These are phyloP conservation scores for Chamaecrista fasciculata DNA, from an alignment of 306 rosid genomes.

Conservation along the genomic window DNA sequence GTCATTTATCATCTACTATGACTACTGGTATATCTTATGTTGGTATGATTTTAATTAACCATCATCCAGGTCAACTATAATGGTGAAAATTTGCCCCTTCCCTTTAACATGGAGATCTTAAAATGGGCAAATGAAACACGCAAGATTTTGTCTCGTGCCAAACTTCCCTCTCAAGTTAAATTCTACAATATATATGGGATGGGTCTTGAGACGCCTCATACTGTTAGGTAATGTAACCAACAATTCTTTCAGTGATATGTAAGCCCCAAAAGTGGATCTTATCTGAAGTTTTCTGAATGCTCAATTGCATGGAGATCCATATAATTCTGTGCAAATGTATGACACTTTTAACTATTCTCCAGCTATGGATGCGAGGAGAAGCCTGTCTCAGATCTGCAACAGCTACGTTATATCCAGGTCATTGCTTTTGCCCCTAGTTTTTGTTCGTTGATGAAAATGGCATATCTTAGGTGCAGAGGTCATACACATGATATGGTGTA, in stretches of 20 bases:
- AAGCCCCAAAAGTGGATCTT: slow-evolving; percentile 5
- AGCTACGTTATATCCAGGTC: slow-evolving; percentile 64
- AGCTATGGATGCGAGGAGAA: slow-evolving; percentile 77
- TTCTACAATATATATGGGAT: slow-evolving; percentile 88
- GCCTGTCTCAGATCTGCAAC: slow-evolving; percentile 68
- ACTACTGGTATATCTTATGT: background rate
- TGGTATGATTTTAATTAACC: slow-evolving; percentile 7
- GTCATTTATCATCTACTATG: background rate
- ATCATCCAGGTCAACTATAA: slow-evolving; percentile 59
- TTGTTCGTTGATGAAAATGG: slow-evolving; percentile 14
- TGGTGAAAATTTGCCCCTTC: slow-evolving; percentile 59
- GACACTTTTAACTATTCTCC: slow-evolving; percentile 39
- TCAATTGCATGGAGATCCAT: slow-evolving; percentile 14
- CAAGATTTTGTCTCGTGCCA: slow-evolving; percentile 64
- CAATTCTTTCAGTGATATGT: slow-evolving; percentile 11
- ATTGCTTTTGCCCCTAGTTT: slow-evolving; percentile 17
- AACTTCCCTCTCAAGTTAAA: slow-evolving; percentile 80
- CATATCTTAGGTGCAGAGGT: background rate
- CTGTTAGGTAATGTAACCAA: slow-evolving; percentile 64
- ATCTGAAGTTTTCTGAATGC: slow-evolving; percentile 12
- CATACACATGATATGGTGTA: slow-evolving; percentile 17
- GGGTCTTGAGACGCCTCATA: slow-evolving; percentile 73
- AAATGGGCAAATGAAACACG: slow-evolving; percentile 86
- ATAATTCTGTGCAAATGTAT: slow-evolving; percentile 22
- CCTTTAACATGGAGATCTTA: slow-evolving; percentile 76